Evolutionary conservation across 805 yeast genomes (phyloP).

Genomic region (Metschnikowia cubensis): DNA sequence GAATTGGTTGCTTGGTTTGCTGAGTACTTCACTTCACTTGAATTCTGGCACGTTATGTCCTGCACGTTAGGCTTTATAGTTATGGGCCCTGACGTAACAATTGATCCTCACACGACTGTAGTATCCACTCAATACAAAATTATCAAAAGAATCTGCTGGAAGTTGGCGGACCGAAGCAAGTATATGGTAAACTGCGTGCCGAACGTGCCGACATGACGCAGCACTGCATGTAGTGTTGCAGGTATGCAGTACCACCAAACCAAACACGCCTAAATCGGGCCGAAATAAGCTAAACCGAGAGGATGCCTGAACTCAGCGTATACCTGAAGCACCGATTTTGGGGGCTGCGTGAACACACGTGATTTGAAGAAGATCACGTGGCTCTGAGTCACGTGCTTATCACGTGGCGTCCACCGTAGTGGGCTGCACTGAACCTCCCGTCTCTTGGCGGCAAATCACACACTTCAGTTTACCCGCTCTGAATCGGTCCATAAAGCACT

Average conservation of each 20-base stretch:
- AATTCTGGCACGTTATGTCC: no score
- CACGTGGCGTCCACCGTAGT: conserved; percentile 23
- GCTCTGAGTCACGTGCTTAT: no score
- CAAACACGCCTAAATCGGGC: no score
- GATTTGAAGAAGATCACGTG: not conserved
- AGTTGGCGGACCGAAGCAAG: not conserved
- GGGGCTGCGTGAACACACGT: not conserved
- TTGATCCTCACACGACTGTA: not conserved
- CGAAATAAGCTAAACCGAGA: no score
- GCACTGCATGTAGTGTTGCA: not conserved
- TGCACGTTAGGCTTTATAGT: no score
- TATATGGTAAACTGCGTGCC: not conserved
- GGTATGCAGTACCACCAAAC: no score
- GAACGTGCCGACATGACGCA: not conserved
- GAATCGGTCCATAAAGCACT: conserved; percentile 50
- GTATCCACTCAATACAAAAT: no score
- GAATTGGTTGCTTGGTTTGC: no score
- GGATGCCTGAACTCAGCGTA: no score
- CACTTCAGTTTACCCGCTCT: conserved; percentile 44
- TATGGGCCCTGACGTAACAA: no score
- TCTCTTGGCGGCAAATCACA: conserved; percentile 54
- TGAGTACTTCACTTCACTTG: no score
- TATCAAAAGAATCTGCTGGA: not conserved
- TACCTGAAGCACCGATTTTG: no score
- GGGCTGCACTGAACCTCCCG: conserved; percentile 57